Conservation (phyloP, 495 filamentous ascomycete genomes). For the Podospora pseudocomata region DNA sequence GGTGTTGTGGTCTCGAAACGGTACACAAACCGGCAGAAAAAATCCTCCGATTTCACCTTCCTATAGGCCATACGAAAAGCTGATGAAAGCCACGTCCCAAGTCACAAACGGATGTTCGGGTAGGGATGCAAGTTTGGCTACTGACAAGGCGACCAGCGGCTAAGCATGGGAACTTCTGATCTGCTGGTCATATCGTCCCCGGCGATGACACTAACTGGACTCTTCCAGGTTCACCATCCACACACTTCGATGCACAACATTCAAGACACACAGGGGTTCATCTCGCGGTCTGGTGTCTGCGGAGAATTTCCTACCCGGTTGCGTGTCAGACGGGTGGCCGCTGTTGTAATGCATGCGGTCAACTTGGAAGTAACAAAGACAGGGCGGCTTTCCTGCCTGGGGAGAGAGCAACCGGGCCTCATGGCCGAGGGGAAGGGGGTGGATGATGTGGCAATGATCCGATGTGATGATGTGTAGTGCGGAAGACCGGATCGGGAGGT, state of each 20-base stretch:
- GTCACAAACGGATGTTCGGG: not conserved
- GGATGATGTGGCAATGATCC: not conserved
- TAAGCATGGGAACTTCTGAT: not conserved
- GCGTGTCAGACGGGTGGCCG: not conserved
- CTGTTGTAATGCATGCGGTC: not conserved
- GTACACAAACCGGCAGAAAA: not conserved
- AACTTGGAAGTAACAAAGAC: not conserved
- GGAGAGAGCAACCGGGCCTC: not conserved
- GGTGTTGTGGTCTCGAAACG: not conserved
- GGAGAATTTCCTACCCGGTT: not conserved
- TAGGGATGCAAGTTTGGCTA: not conserved
- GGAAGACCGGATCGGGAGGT: not conserved
- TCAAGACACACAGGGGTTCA: not conserved
- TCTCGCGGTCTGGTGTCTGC: not conserved
- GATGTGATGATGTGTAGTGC: not conserved
- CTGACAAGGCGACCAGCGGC: not conserved
- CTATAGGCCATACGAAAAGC: not conserved
- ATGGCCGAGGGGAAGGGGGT: not conserved
- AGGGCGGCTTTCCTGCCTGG: not conserved
- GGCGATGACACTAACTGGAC: not conserved
- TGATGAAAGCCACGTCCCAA: not conserved
- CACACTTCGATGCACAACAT: not conserved
- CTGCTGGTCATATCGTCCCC: not conserved
- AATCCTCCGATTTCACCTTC: not conserved
- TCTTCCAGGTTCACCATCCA: not conserved